Conservation (phyloP, 306 rosid species). For the Fragaria iinumae region DNA sequence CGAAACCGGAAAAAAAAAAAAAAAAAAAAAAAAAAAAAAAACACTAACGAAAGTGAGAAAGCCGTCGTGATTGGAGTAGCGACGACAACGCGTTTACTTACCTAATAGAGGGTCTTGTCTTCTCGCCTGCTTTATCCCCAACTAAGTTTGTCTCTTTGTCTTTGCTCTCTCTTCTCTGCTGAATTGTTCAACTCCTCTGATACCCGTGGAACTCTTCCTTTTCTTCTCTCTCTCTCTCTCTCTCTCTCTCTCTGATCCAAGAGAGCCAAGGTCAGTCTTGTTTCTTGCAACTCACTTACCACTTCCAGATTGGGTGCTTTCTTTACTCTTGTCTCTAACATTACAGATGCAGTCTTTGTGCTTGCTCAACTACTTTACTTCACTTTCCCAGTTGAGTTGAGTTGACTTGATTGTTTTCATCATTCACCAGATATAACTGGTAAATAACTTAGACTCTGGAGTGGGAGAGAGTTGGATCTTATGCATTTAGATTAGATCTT, state of each 20-base stretch:
- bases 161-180: background rate
- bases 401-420: too few relatives aligned
- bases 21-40: background rate
- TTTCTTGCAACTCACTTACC: background rate
- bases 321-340: background rate
- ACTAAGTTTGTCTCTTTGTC: too few relatives aligned
- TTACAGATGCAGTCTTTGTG: background rate
- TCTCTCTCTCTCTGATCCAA: background rate
- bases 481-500: constrained; percentile 17
- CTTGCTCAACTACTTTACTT: constrained; percentile 4
- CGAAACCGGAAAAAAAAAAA: too few relatives aligned
- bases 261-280: background rate
- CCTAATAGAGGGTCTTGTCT: too few relatives aligned
- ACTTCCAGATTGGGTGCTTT: background rate
- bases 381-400: constrained; percentile 16
- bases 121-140: background rate
- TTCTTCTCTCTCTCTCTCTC: constrained; percentile 7
- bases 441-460: too few relatives aligned
- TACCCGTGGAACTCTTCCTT: constrained; percentile 16
- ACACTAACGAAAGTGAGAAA: background rate
- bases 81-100: constrained; percentile 4
- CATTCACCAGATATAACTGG: too few relatives aligned
- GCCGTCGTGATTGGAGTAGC: background rate
- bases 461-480: constrained; percentile 38
- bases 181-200: constrained; percentile 29